Evolutionary conservation across 2,329 filamentous ascomycete species (phyloP).

Genomic region (Fusarium pilosicola): DNA sequence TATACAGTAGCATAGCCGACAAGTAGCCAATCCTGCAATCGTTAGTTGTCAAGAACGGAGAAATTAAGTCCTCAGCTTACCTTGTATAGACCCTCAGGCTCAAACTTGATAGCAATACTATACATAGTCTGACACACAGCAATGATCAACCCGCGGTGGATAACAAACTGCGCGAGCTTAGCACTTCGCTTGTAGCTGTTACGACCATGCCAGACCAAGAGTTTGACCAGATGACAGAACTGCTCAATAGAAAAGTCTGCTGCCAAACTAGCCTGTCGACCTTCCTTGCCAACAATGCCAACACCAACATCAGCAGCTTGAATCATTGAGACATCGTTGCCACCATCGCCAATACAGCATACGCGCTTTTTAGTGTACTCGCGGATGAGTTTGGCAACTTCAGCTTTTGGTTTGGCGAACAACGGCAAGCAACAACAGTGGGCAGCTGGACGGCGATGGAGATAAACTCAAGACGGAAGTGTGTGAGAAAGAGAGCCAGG

Average conservation of each 20-base stretch:
- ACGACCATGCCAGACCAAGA: constrained; percentile 98
- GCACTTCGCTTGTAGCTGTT: constrained; percentile 97
- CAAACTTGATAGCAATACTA: constrained; percentile 90
- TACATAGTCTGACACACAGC: constrained; percentile 97
- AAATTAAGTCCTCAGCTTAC: constrained; percentile 46
- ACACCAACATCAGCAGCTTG: constrained; percentile 98
- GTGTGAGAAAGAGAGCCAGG: constrained; percentile 80
- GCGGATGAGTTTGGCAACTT: constrained; percentile 90
- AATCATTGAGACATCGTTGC: constrained; percentile 99
- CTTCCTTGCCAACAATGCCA: constrained; percentile 98
- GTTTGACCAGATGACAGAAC: constrained; percentile 93
- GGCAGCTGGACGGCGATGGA: constrained; percentile 87
- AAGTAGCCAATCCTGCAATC: constrained; percentile 82
- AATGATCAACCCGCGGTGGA: constrained; percentile 95
- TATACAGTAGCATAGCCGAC: constrained; percentile 97
- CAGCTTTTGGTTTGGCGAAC: constrained; percentile 95
- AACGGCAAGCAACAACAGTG: constrained; percentile 94
- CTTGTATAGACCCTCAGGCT: constrained; percentile 93
- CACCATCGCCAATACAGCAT: constrained; percentile 96
- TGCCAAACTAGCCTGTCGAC: constrained; percentile 90
- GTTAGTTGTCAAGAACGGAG: constrained; percentile 33
- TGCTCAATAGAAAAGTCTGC: constrained; percentile 97
- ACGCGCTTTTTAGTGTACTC: constrained; percentile 93
- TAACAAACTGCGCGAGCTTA: constrained; percentile 97
- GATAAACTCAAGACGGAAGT: constrained; percentile 88